These are phyloP conservation scores for Rhododendron williamsianum DNA, from an alignment of 148 eudicot genomes.

Conservation along the genomic window DNA sequence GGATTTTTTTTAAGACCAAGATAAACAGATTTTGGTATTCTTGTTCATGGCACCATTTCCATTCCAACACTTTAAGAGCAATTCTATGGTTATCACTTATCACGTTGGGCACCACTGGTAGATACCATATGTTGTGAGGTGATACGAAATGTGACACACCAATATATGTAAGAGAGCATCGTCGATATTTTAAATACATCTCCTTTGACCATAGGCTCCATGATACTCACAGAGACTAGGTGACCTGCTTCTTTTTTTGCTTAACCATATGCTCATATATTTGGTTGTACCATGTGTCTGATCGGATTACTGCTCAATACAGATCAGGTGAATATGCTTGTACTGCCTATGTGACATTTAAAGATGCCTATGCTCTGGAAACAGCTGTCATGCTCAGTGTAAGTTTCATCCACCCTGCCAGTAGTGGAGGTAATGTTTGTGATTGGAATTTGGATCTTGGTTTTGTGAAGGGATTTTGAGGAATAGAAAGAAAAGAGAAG, in stretches of 20 bases:
- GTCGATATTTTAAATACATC: not conserved
- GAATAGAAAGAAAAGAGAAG: not conserved
- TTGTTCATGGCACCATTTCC: not conserved
- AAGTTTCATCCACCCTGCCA: slow-evolving; percentile 19
- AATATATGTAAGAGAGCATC: not conserved
- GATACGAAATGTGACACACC: not conserved
- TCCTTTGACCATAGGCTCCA: not conserved
- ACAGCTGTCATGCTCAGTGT: slow-evolving; percentile 76
- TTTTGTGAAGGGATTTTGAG: not conserved
- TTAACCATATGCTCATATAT: not conserved
- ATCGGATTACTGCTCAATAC: slow-evolving; percentile 10
- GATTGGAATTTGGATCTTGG: not conserved
- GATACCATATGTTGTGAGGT: not conserved
- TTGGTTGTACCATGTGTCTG: not conserved
- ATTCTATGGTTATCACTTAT: not conserved
- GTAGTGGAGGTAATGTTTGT: not conserved
- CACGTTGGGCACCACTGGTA: not conserved
- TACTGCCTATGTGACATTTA: slow-evolving; percentile 66
- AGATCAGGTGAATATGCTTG: slow-evolving; percentile 57
- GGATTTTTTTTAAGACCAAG: not conserved
- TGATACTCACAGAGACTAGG: not conserved
- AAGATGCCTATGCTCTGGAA: slow-evolving; percentile 67
- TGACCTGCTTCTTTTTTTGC: not conserved
- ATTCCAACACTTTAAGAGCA: not conserved
- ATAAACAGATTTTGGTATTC: not conserved